Percentiles rank a stretch among this genome's conserved stretches.
phyloP scores from a whole-genome alignment of 495 filamentous ascomycete species.

The Hypoxylon fuscum region DNA sequence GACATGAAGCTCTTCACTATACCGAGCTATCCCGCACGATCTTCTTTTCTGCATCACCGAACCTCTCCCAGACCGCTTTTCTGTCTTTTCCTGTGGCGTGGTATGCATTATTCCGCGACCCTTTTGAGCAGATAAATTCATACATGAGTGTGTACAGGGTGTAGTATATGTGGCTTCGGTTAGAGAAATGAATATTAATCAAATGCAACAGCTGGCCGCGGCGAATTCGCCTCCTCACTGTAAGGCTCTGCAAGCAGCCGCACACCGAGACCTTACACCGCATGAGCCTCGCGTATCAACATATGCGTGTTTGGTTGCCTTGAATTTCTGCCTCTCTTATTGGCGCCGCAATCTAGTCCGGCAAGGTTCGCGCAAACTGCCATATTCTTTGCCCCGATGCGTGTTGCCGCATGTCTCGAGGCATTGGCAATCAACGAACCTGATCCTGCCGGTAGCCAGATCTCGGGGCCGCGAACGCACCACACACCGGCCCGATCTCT shows the following conservation, averaged over 20 bases:
- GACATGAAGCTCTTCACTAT: neutral
- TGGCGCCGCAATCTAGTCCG: neutral
- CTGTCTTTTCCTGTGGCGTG: neutral
- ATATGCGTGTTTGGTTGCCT: slow-evolving; percentile 9
- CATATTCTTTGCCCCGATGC: slow-evolving; percentile 3
- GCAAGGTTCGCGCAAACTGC: neutral
- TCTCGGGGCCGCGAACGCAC: slow-evolving; percentile 17
- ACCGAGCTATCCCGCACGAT: neutral
- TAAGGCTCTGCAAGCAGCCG: slow-evolving; percentile 25
- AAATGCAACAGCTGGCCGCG: slow-evolving; percentile 5
- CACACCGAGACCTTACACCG: slow-evolving; percentile 3
- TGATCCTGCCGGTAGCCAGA: slow-evolving; percentile 39
- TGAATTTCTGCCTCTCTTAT: neutral
- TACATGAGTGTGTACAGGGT: neutral
- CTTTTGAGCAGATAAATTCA: neutral
- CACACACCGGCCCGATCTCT: neutral
- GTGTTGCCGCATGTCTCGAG: slow-evolving; percentile 6
- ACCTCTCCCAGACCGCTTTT: neutral
- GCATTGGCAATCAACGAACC: neutral
- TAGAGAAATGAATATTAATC: neutral
- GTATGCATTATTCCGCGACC: slow-evolving; percentile 11
- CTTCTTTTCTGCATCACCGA: neutral
- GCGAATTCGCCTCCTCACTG: neutral
- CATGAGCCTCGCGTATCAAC: slow-evolving; percentile 31
- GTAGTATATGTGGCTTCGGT: neutral